A percentile compares a stretch with the other conserved stretches of the same genome.
Conservation (phyloP, 495 filamentous ascomycete species). For the Chaetomium cochliodes region DNA sequence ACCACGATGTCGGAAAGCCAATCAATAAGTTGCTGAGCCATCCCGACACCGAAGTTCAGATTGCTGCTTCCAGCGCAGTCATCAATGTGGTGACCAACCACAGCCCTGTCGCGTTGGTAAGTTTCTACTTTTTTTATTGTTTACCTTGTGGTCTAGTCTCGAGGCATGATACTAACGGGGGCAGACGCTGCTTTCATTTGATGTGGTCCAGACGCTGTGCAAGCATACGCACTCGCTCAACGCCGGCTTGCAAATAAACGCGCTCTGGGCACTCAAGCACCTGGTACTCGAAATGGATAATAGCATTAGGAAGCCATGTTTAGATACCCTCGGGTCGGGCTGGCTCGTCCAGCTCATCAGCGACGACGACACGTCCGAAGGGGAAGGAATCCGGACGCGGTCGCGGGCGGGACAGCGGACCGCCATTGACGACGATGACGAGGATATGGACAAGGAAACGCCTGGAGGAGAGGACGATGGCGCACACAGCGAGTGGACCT, state of each 20-base stretch:
- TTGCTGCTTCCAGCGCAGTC: constrained; percentile 76
- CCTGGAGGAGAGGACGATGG: constrained; percentile 30
- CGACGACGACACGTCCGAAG: constrained; percentile 49
- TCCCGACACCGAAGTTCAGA: constrained; percentile 74
- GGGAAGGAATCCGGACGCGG: constrained; percentile 42
- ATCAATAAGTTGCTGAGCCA: constrained; percentile 75
- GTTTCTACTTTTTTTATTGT: constrained; percentile 28
- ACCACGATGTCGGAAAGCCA: constrained; percentile 76
- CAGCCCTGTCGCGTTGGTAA: constrained; percentile 84
- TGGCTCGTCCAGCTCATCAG: constrained; percentile 79
- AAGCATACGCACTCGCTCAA: constrained; percentile 78
- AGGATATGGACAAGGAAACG: constrained; percentile 59
- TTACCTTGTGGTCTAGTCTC: neutral
- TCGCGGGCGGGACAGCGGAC: constrained; percentile 35
- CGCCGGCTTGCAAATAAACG: constrained; percentile 69
- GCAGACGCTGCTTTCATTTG: constrained; percentile 69
- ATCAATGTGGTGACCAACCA: constrained; percentile 83
- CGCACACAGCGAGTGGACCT: constrained; percentile 29
- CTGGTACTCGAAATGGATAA: constrained; percentile 66
- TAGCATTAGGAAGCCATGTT: constrained; percentile 67
- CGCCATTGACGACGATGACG: constrained; percentile 46
- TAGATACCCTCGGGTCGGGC: constrained; percentile 71
- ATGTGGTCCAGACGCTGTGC: constrained; percentile 75
- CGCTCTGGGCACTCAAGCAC: constrained; percentile 92
- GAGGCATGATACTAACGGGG: constrained; percentile 28